Conservation (phyloP, 345 rosid genomes). For the Laguncularia racemosa region DNA sequence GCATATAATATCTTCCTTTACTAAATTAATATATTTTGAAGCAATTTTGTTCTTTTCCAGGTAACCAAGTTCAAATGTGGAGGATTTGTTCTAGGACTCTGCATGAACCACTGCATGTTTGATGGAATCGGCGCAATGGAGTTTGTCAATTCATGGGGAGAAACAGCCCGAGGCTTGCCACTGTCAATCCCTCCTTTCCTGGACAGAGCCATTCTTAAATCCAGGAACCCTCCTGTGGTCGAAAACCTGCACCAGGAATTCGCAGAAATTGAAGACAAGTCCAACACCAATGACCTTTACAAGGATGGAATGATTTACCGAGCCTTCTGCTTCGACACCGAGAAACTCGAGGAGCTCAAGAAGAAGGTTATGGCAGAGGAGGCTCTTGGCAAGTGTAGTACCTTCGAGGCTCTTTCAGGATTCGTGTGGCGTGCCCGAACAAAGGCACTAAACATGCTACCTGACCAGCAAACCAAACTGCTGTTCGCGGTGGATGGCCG, state of each 20-base stretch:
- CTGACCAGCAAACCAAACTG: constrained; percentile 70
- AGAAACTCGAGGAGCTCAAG: constrained; percentile 62
- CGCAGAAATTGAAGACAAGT: constrained; percentile 52
- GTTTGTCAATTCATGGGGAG: constrained; percentile 80
- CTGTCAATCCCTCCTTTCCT: constrained; percentile 45
- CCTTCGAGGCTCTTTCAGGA: constrained; percentile 75
- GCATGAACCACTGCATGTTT: constrained; percentile 78
- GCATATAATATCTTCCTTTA: no score
- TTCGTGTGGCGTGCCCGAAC: constrained; percentile 87
- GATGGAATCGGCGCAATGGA: constrained; percentile 91
- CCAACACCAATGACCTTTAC: constrained; percentile 39
- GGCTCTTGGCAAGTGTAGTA: constrained; percentile 45
- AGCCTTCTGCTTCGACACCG: constrained; percentile 68
- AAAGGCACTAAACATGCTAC: constrained; percentile 50
- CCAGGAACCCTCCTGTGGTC: constrained; percentile 47
- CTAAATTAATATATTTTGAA: no score
- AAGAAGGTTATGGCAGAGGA: constrained; percentile 42
- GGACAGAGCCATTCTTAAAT: constrained; percentile 48
- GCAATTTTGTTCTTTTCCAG: constrained; percentile 21
- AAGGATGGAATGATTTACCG: constrained; percentile 42
- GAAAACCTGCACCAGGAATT: constrained; percentile 60
- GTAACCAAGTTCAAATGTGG: constrained; percentile 77
- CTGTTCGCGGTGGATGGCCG: constrained; percentile 87
- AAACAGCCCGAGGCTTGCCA: constrained; percentile 64
- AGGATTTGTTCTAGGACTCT: constrained; percentile 68